Evolutionary conservation across 2,329 filamentous ascomycete species (phyloP), one percentile per base, ranked within the genome.

Genomic region (Ophiostoma perfectum): DNA sequence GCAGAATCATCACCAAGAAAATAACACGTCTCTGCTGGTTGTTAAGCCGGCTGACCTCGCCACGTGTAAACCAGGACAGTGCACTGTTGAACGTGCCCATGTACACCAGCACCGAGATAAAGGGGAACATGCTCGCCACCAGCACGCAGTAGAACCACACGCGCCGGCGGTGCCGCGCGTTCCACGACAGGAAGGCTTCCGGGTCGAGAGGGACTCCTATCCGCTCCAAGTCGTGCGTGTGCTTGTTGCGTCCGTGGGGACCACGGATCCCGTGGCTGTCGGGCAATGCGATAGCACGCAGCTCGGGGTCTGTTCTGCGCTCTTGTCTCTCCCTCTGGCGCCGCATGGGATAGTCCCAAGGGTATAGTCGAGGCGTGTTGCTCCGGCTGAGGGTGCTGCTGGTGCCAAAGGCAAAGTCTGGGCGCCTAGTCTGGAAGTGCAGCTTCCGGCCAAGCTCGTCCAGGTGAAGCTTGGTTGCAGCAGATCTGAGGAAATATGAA

Each of bases 21-120:
- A 84, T 75, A 8, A 73, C 68, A n/a, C 71, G 72, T 27, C 75
- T 73, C 72, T 82, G 79, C 39, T 75, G 74, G 64, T 74, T 76
- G 12, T 75, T 80, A 38, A 84, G 74, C 8, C 73, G 73, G 36
- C 77, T 74, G 39, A 80, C 77, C 72, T 83, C 79, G 5, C 83
- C 83, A 1, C 77, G 74, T 0, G 82, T 83, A 66, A 78, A 80
- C 82, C 82, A 85, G 6, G 78, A 78, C 41, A 85, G 77, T 0
- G 78, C 78, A 0, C 76, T 75, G 71, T 83, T 78, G 63, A 84
- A 80, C 12, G 75, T 77, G 11, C 82, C 81, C 9, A 73, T 76
- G 39, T 83, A 76, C 0, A 81, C 80, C 7, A 84, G 72, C 0
- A 82, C 69, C 0, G 81, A 79, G 9, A 82, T 74, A 64, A 85